These are phyloP conservation scores for Physcia stellaris DNA, from an alignment of 495 filamentous ascomycete genomes.

Conservation along the genomic window DNA sequence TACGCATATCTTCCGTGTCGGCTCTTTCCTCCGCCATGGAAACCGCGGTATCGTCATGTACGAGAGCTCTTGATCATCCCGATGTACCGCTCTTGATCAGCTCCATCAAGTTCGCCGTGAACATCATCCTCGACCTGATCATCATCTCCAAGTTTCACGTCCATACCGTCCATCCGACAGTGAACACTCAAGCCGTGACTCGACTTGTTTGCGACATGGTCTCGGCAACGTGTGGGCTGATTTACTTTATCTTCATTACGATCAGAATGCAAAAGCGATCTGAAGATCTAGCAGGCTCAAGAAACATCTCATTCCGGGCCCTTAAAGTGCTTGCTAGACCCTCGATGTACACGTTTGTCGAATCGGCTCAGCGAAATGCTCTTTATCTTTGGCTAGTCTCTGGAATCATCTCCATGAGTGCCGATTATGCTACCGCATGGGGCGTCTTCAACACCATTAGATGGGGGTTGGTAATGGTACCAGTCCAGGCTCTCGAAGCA, in stretches of 20 bases:
- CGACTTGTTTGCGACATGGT: conserved; percentile 45
- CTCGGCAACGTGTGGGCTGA: conserved; percentile 41
- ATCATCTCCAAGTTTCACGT: conserved; percentile 57
- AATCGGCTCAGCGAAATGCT: conserved; percentile 54
- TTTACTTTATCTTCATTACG: conserved; percentile 41
- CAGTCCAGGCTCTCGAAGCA: conserved; percentile 52
- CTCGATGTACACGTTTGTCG: conserved; percentile 42
- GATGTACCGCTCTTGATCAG: conserved; percentile 62
- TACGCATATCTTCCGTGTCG: conserved; percentile 49
- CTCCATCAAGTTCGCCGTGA: conserved; percentile 44
- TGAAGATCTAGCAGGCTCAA: conserved; percentile 2
- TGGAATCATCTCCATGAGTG: conserved; percentile 46
- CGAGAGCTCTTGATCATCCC: conserved; percentile 55
- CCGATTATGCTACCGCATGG: conserved; percentile 60
- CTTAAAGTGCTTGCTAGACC: conserved; percentile 40
- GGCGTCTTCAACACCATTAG: conserved; percentile 63
- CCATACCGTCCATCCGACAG: conserved; percentile 33
- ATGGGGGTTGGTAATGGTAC: conserved; percentile 71
- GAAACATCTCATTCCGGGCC: conserved; percentile 25
- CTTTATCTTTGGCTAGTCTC: conserved; percentile 63
- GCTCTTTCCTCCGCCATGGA: conserved; percentile 50
- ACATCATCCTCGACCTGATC: conserved; percentile 59
- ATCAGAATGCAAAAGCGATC: conserved; percentile 11
- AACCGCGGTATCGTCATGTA: conserved; percentile 45
- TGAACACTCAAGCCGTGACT: conserved; percentile 51